A percentile compares a stretch with the other conserved stretches of the same genome.
These are phyloP conservation scores for Xanthoconium stramineum DNA, from an alignment of 768 basidiomycete genomes.

Conservation along the genomic window DNA sequence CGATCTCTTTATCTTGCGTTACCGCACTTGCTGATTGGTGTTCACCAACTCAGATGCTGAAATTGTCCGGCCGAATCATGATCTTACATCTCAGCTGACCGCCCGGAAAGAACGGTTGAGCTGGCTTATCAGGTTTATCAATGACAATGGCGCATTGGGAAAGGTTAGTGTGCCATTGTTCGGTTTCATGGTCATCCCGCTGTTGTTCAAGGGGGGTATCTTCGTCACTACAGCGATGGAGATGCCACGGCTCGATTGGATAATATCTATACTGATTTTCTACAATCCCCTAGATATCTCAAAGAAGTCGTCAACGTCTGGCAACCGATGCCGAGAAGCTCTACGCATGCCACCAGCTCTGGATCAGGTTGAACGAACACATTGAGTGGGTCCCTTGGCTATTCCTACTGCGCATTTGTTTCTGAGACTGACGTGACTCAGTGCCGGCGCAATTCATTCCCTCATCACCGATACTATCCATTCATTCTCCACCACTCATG, in stretches of 20 bases:
- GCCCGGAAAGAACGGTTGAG: slow-evolving; percentile 72
- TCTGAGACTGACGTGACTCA: slow-evolving; percentile 24
- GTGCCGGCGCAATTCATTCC: slow-evolving; percentile 53
- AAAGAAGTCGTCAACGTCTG: slow-evolving; percentile 68
- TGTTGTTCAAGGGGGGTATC: neutral
- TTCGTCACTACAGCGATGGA: neutral
- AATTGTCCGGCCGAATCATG: slow-evolving; percentile 72
- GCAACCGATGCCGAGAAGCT: slow-evolving; percentile 85
- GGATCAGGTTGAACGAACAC: slow-evolving; percentile 71
- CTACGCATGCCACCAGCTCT: slow-evolving; percentile 75
- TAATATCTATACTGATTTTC: slow-evolving; percentile 2
- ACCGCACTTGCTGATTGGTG: neutral
- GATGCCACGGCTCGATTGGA: neutral
- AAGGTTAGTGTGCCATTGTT: slow-evolving; percentile 47
- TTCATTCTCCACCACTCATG: slow-evolving; percentile 53
- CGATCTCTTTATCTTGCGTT: neutral
- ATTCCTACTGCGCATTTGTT: neutral
- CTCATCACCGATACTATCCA: slow-evolving; percentile 71
- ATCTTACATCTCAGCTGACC: slow-evolving; percentile 73
- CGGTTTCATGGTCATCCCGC: neutral
- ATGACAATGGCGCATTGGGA: slow-evolving; percentile 74
- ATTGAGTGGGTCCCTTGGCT: slow-evolving; percentile 45
- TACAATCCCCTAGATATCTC: slow-evolving; percentile 61
- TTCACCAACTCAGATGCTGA: slow-evolving; percentile 46
- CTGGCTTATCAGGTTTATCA: slow-evolving; percentile 87